These are phyloP conservation scores for Leersia perrieri DNA, from an alignment of 176 grass and related monocot genomes.

Conservation along the genomic window DNA sequence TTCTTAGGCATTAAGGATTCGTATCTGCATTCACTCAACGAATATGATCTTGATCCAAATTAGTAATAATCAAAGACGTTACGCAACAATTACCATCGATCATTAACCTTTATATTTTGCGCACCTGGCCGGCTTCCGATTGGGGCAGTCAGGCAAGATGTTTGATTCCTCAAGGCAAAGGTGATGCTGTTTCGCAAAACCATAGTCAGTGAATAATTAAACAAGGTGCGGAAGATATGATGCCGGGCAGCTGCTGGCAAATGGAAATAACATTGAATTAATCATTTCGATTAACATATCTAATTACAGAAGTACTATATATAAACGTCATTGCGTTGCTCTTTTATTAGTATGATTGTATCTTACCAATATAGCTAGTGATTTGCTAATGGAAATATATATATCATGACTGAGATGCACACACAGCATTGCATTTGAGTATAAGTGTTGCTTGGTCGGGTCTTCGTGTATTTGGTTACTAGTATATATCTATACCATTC, in stretches of 20 bases:
- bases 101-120: constrained; percentile 34
- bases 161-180: constrained; percentile 37
- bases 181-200: constrained; percentile 15
- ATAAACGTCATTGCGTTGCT: too few relatives aligned
- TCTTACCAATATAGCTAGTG: neutral
- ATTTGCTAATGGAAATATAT: constrained; percentile 26
- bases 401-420: neutral
- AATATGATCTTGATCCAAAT: neutral
- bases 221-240: neutral
- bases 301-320: too few relatives aligned
- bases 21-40: too few relatives aligned
- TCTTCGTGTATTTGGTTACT: too few relatives aligned
- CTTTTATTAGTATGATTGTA: too few relatives aligned
- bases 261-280: neutral
- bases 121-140: constrained; percentile 1
- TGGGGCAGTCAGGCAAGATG: constrained; percentile 19
- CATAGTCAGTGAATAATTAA: constrained; percentile 18
- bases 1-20: too few relatives aligned
- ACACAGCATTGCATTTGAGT: too few relatives aligned
- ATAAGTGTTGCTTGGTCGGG: too few relatives aligned
- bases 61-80: neutral
- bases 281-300: too few relatives aligned
- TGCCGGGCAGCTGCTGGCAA: neutral
- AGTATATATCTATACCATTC: too few relatives aligned
- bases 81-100: constrained; percentile 35